phyloP scores from a whole-genome alignment of 306 rosid genomes.

The Sechiopsis laciniata region DNA sequence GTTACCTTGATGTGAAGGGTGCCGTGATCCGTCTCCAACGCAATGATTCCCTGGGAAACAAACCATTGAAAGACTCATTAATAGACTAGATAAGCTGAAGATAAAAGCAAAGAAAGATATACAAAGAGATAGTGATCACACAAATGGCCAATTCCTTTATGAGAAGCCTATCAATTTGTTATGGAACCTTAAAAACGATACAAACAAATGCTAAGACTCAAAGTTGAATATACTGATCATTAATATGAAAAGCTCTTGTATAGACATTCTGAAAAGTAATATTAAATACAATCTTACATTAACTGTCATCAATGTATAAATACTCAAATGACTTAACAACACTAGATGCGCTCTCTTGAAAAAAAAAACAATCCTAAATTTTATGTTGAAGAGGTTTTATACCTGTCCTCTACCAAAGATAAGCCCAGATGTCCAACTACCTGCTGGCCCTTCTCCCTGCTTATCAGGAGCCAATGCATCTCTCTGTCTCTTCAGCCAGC shows the following conservation, averaged over 20 bases:
- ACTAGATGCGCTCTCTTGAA: too few species aligned
- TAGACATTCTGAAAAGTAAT: too few species aligned
- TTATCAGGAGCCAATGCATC: slow-evolving; percentile 63
- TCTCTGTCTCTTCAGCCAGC: slow-evolving; percentile 98
- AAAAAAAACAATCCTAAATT: neutral
- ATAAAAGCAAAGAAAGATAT: neutral
- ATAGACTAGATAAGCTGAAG: slow-evolving; percentile 14
- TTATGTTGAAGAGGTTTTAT: slow-evolving; percentile 21
- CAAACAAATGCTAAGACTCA: neutral
- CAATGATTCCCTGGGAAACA: slow-evolving; percentile 64
- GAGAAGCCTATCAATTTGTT: slow-evolving; percentile 4
- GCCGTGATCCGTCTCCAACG: slow-evolving; percentile 63
- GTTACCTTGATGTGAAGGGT: slow-evolving; percentile 80
- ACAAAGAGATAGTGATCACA: neutral
- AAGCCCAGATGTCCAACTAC: slow-evolving; percentile 88
- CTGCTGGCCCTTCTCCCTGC: slow-evolving; percentile 42
- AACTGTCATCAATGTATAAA: too few species aligned
- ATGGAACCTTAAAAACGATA: neutral
- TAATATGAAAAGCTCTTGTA: too few species aligned
- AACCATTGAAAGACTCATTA: slow-evolving; percentile 15
- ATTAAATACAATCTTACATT: too few species aligned
- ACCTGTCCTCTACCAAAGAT: slow-evolving; percentile 91
- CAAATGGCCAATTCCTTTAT: neutral
- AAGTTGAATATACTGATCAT: too few species aligned
- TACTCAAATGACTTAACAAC: too few species aligned